These are phyloP conservation scores for Solanum chmielewskii DNA, from an alignment of 257 asterid genomes.

Conservation along the genomic window DNA sequence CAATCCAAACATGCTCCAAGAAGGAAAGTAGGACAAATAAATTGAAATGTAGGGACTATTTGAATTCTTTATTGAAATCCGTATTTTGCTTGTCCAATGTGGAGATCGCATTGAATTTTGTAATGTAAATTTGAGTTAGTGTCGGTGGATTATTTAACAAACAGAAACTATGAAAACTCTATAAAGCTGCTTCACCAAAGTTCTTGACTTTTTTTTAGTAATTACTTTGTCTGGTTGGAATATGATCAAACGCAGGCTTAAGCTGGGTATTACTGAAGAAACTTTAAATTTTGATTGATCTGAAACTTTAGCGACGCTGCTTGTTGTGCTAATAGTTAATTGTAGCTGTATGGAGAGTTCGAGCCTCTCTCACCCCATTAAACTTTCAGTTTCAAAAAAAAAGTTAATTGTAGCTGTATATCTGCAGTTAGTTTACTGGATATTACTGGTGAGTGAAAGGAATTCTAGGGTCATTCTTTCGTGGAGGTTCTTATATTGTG, in stretches of 20 bases:
- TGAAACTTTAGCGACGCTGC: neutral
- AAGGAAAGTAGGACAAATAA: neutral
- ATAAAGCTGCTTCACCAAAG: neutral
- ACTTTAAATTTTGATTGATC: neutral
- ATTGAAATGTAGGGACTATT: neutral
- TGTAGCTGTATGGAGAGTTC: neutral
- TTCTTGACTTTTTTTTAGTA: neutral
- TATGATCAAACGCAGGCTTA: neutral
- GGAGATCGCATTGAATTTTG: neutral
- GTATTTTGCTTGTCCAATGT: neutral
- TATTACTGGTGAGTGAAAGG: neutral
- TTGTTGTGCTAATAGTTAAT: neutral
- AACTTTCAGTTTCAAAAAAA: too few species aligned
- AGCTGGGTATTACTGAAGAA: neutral
- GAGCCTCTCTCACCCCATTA: too few species aligned
- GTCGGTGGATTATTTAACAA: neutral
- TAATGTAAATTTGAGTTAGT: neutral
- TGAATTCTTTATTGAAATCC: neutral
- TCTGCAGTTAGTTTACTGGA: neutral
- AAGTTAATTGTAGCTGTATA: neutral
- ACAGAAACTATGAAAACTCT: neutral
- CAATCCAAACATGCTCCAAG: neutral
- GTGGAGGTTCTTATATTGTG: neutral
- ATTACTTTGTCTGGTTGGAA: neutral
- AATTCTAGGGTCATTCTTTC: neutral